Evolutionary conservation across 108 stramenopile genomes (phyloP), one percentile per base, ranked within the genome.

Genomic region (Nannochloropsis oceanica): DNA sequence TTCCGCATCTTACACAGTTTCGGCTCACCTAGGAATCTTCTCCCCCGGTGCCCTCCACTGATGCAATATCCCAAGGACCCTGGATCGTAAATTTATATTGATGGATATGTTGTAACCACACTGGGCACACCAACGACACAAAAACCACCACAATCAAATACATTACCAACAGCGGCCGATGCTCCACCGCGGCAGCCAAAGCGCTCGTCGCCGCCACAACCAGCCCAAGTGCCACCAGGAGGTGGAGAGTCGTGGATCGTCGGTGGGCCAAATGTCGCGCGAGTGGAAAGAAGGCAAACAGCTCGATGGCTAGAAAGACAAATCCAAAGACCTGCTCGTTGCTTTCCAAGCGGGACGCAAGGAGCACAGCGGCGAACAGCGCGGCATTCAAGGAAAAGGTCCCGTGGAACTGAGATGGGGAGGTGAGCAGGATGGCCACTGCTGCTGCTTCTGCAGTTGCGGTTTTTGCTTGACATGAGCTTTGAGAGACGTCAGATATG

Each of bases 301-400:
- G 44, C 24, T 89, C 84, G 12, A 90, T 43, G 8, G 91, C 90
- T 24, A 90, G 88, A 14, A 90, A 25, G 81, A 91, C 82, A 20
- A 92, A 27, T 26, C 79, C 90, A 27, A 90, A 85, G 26, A 92
- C 92, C 25, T 88, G 87, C 20, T 90, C 87, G 85, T 84, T 88
- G 83, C 80, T 89, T 81, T 90, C 87, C n/a, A 92, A 89, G 14
- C 92, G 84, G 25, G 92, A 92, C 12, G 92, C 92, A 20, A 92
- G 84, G 25, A 92, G 84, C 84, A 92, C 89, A 25, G 90, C 91
- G 43, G 89, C 89, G 18, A 91, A 85, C 42, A 92, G 90, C 5
- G 91, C 92, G 0, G 92, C 90, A 85, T 90, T 92, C 26, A 92
- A 86, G 42, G 91, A 90, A n/a, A 90, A 24, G n/a, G 90, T 88